These are phyloP conservation scores for Solanum arcanum DNA, from an alignment of 257 asterid species.

Conservation along the genomic window DNA sequence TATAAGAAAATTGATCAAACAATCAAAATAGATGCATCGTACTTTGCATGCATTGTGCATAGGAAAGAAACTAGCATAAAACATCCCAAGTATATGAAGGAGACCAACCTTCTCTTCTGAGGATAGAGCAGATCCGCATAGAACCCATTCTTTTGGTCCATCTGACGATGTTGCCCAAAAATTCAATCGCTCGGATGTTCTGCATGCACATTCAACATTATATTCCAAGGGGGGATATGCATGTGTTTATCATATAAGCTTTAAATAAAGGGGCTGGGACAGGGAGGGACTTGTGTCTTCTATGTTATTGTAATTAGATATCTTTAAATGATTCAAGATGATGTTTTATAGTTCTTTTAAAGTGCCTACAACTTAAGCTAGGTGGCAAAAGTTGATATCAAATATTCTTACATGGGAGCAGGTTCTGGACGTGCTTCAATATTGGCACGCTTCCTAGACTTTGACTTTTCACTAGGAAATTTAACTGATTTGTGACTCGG, in stretches of 20 bases:
- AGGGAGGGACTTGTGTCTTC: background rate
- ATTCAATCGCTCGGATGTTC: conserved; percentile 20
- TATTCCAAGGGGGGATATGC: background rate
- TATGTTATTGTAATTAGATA: background rate
- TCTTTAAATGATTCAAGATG: background rate
- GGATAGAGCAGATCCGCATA: conserved; percentile 89
- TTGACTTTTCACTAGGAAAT: conserved; percentile 73
- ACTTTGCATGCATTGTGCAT: background rate
- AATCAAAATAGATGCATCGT: background rate
- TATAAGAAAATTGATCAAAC: background rate
- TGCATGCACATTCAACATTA: conserved; percentile 12
- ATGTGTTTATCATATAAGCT: background rate
- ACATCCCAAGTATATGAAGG: background rate
- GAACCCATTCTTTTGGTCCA: conserved; percentile 50
- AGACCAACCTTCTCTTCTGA: conserved; percentile 56
- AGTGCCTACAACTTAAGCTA: background rate
- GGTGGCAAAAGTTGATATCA: background rate
- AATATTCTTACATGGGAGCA: background rate
- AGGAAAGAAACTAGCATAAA: background rate
- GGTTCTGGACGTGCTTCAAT: background rate
- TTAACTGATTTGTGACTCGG: conserved; percentile 58
- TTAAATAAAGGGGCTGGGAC: background rate
- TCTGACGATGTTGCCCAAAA: conserved; percentile 26
- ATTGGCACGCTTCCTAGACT: conserved; percentile 18
- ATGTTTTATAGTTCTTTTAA: background rate